Evolutionary conservation across 2,329 filamentous ascomycete genomes (phyloP), one percentile per base, ranked within the genome.

Genomic region (Colletotrichum horii): DNA sequence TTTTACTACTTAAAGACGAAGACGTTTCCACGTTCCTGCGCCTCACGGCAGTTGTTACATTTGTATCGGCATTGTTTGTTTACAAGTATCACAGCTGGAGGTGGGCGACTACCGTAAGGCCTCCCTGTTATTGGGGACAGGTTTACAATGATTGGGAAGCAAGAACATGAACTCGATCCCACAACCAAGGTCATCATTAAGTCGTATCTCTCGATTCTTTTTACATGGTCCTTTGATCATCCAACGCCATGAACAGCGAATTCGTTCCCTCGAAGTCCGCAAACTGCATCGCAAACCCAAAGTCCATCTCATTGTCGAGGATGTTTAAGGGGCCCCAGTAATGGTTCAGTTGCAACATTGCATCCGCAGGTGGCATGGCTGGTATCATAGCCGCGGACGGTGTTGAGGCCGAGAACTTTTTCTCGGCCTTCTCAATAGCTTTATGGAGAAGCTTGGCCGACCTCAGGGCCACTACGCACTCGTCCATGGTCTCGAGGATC

Each of bases 291-390:
- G 77, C 77, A 30, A 78, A 69, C 7, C 78, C 78, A 24, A 79
- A 77, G 12, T 78, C 79, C 71, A 80, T 79, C 24, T 80, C 79
- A 14, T 76, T 79, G 19, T 80, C 79, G 8, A 80, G 64, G 16
- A 80, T 73, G 22, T 77, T 78, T 19, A 80, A 71, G n/a, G 79
- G 78, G 8, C 78, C 79, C 79, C 79, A 80, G 43, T 78, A 80
- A n/a, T 80, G 79, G 24, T 79, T 78, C 16, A 79, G 61, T 3
- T 74, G 71, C 14, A 78, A 34, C 67, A 77, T 76, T 4, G 74
- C 74, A 7, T 79, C 77, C 15, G 75, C 69, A 6, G 67, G 71
- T 12, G 71, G 71, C 67, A 74, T 74, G 16, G 52, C 67, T 12
- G 71, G 71, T 15, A 74, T 74, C 48, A 66, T 61, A 6, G 38